phyloP scores from a whole-genome alignment of 208 protist genomes.

The Crithidia brevicula region DNA sequence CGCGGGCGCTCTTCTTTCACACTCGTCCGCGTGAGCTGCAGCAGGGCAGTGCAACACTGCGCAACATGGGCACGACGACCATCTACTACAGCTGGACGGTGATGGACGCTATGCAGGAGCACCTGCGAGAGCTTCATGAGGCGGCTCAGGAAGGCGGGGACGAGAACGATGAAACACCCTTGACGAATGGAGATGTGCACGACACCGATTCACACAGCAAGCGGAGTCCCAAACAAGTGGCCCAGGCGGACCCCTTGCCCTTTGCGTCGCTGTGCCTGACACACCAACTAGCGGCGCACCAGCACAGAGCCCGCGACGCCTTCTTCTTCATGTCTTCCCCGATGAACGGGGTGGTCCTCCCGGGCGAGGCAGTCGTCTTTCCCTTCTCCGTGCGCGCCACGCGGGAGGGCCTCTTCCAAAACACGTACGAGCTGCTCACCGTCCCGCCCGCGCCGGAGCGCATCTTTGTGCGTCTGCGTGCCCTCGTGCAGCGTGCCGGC shows the following conservation, averaged over 20 bases:
- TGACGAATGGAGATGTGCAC: no score
- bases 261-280: slow-evolving; percentile 16
- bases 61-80: slow-evolving; percentile 70
- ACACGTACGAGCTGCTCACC: slow-evolving; percentile 82
- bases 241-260: background rate
- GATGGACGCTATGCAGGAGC: slow-evolving; percentile 45
- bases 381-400: slow-evolving; percentile 72
- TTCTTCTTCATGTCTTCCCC: slow-evolving; percentile 75
- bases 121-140: slow-evolving; percentile 8
- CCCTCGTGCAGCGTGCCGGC: slow-evolving; percentile 39
- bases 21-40: slow-evolving; percentile 53
- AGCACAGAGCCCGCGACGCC: slow-evolving; percentile 21
- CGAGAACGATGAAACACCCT: background rate
- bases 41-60: slow-evolving; percentile 55
- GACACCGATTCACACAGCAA: background rate
- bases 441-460: slow-evolving; percentile 64
- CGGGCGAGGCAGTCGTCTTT: slow-evolving; percentile 55
- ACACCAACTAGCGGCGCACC: slow-evolving; percentile 48
- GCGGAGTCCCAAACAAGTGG: background rate
- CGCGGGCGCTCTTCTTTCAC: slow-evolving; percentile 57
- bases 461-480: slow-evolving; percentile 67
- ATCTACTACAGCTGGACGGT: slow-evolving; percentile 84
- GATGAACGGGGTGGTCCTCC: slow-evolving; percentile 78
- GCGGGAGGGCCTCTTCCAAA: slow-evolving; percentile 51
- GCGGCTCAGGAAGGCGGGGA: slow-evolving; percentile 6